Conservation (phyloP, 2,329 filamentous ascomycete genomes). For the Colletotrichum orchidophilum region DNA sequence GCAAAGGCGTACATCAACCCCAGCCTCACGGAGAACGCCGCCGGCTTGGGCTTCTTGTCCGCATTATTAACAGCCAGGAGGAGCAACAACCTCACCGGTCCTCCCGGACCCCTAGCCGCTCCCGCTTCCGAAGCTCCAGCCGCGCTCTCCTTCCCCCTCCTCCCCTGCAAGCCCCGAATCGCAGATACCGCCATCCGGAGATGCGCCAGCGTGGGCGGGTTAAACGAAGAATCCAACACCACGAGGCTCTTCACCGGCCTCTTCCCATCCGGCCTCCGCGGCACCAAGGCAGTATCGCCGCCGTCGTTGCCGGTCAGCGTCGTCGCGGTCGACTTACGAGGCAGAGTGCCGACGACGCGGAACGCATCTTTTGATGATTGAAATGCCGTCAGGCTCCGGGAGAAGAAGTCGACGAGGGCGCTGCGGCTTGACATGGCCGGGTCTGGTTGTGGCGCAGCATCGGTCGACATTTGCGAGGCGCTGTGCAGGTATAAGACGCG, state of each 20-base stretch:
- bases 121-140: not conserved
- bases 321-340: too few relatives aligned
- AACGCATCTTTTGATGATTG: constrained; percentile 54
- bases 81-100: constrained; percentile 58
- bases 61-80: constrained; percentile 72
- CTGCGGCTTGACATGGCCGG: constrained; percentile 35
- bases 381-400: constrained; percentile 55
- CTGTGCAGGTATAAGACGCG: not conserved
- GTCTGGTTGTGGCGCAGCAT: not conserved
- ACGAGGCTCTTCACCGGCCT: constrained; percentile 51
- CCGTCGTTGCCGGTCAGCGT: constrained; percentile 1
- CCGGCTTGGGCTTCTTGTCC: constrained; percentile 73
- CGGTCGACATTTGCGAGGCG: not conserved
- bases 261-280: not conserved
- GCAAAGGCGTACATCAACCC: constrained; percentile 78
- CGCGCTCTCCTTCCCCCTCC: not conserved
- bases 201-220: constrained; percentile 72
- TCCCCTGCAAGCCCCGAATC: constrained; percentile 35
- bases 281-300: constrained; percentile 36
- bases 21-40: constrained; percentile 72
- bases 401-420: constrained; percentile 52
- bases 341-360: constrained; percentile 54
- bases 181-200: constrained; percentile 64
- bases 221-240: constrained; percentile 74
- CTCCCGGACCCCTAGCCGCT: not conserved